Evolutionary conservation across 306 rosid species (phyloP), one percentile per base, ranked within the genome.

Genomic region (Corylus heterophylla): DNA sequence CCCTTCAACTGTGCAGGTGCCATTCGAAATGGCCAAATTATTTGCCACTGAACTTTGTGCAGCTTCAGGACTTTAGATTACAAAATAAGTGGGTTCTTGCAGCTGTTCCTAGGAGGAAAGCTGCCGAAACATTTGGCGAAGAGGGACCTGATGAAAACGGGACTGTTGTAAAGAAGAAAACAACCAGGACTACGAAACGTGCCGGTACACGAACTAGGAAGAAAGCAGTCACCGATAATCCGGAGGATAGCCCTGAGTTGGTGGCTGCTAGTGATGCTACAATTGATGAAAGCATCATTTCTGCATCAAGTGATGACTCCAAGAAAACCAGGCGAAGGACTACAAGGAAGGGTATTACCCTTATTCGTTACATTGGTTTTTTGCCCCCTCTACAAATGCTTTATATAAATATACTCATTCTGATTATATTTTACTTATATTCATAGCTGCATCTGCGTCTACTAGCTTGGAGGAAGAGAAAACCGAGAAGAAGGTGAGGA

Each of bases 101-200:
- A 13, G 90, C 89, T 75, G 76, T 79, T 84, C 88, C 92, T 52
- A 92, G 86, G 90, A 92, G 82, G 90, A 89, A 90, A 72, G 74
- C 83, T 81, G 79, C 88, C 61, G 83, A 78, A 66, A 85, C 69
- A 69, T 82, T 86, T 54, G 86, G 58, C 49, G 42, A 63, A 52
- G 94, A 89, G 52, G 85, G 78, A 12, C 17, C 85, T n/a, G 66
- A 55, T 66, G 94, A 86, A 17, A 85, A 92, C 72, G 97, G 84
- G 82, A 83, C 83, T 63, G 87, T 82, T 37, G 86, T 79, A 56
- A 86, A 85, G 78, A 87, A 87, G 81, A 92, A 91, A 89, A 76
- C 83, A 59, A 29, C 93, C 62, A 78, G 71, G 81, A 83, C 89
- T 67, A 58, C 90, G 35, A 92, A 84, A 78, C 81, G 78, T 54